These are phyloP conservation scores for Medicago truncatula DNA, from an alignment of 306 rosid genomes.

Conservation along the genomic window DNA sequence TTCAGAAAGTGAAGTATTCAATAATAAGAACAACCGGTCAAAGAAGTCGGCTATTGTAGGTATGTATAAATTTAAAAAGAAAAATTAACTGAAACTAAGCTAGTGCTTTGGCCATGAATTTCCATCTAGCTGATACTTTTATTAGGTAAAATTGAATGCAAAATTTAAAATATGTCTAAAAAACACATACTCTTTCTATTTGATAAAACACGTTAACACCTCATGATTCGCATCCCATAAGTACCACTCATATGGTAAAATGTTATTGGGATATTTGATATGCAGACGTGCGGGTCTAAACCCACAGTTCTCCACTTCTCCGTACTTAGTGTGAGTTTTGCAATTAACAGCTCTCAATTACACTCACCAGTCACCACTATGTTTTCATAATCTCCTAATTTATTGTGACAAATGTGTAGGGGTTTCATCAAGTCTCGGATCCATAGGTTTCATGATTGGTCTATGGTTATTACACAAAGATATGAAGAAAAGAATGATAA, in stretches of 20 bases:
- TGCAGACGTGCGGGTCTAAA: no score
- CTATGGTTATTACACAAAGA: constrained; percentile 33
- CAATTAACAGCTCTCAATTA: neutral
- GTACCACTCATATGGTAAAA: no score
- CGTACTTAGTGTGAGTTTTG: no score
- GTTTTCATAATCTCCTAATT: neutral
- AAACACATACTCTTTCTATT: neutral
- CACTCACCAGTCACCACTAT: neutral
- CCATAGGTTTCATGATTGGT: constrained; percentile 29
- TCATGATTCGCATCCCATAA: no score
- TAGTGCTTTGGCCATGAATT: neutral
- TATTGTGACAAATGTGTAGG: constrained; percentile 25
- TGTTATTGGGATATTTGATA: no score
- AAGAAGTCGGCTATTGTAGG: constrained; percentile 40
- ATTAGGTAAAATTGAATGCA: neutral
- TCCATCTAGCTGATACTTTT: neutral
- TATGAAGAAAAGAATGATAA: neutral
- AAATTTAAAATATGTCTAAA: neutral
- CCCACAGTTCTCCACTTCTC: no score
- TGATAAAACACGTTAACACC: neutral
- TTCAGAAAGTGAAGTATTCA: neutral
- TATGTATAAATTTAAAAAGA: constrained; percentile 16
- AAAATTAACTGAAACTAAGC: neutral
- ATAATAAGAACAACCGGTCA: neutral
- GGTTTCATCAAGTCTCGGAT: constrained; percentile 46